phyloP scores from a whole-genome alignment of 192 early-diverging fungal genomes.

The Phlyctochytrium planicorne region DNA sequence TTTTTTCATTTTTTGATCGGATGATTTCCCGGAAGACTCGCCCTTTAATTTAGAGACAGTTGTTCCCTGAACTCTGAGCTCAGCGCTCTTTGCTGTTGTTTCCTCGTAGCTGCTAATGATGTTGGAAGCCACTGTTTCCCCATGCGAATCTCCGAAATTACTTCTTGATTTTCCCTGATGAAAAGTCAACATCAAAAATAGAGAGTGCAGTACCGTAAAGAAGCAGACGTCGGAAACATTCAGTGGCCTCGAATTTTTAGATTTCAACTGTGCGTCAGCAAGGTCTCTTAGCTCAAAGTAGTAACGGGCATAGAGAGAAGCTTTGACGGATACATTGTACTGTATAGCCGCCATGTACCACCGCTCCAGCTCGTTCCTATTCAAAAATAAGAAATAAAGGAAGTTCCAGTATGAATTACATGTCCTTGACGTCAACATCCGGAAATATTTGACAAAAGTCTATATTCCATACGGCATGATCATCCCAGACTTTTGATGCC shows the following conservation, averaged over 20 bases:
- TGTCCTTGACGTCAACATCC: constrained; percentile 61
- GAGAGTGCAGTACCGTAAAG: too few species aligned
- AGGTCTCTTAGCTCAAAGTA: constrained; percentile 68
- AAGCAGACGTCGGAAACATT: background rate
- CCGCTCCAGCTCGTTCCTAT: constrained; percentile 68
- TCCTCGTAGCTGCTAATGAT: too few species aligned
- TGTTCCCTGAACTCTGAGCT: too few species aligned
- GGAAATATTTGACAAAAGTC: constrained; percentile 80
- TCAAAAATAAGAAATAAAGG: background rate
- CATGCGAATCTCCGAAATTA: too few species aligned
- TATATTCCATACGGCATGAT: constrained; percentile 80
- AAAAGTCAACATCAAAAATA: too few species aligned
- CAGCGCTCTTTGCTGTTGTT: too few species aligned
- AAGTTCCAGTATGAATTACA: constrained; percentile 38
- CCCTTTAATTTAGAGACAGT: too few species aligned
- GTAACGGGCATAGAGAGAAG: constrained; percentile 61
- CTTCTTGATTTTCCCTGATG: too few species aligned
- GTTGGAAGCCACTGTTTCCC: too few species aligned
- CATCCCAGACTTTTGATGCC: constrained; percentile 87
- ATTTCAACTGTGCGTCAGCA: constrained; percentile 13
- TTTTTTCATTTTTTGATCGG: background rate
- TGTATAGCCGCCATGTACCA: constrained; percentile 59
- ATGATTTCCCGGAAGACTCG: background rate
- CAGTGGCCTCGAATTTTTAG: constrained; percentile 28
- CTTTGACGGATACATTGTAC: constrained; percentile 67